phyloP scores from a whole-genome alignment of 768 basidiomycete species.

The Neoboletus magnificus region DNA sequence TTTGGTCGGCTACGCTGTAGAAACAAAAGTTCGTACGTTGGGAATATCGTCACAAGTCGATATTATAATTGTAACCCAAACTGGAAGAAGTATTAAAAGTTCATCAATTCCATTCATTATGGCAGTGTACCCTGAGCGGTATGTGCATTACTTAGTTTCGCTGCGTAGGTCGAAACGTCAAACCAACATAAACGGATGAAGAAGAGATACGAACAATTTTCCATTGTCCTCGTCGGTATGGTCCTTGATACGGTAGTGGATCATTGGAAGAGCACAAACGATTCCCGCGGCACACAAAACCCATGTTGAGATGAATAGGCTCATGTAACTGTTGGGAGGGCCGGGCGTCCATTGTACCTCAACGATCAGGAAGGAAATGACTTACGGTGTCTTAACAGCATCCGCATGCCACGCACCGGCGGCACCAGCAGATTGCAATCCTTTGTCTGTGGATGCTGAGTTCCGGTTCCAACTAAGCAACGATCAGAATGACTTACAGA shows the following conservation, averaged over 20 bases:
- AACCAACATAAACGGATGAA: not conserved
- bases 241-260: constrained; percentile 65
- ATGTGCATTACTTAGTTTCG: constrained; percentile 6
- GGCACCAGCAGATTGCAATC: constrained; percentile 72
- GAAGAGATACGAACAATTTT: constrained; percentile 37
- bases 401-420: constrained; percentile 74
- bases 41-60: not conserved
- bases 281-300: constrained; percentile 63
- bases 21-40: too few relatives aligned
- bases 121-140: not conserved
- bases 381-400: constrained; percentile 58
- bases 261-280: constrained; percentile 69
- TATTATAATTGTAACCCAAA: not conserved
- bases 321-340: constrained; percentile 49
- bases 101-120: not conserved
- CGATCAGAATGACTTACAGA: constrained; percentile 53
- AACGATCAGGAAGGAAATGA: constrained; percentile 5
- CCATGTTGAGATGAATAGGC: constrained; percentile 73
- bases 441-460: constrained; percentile 50
- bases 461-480: not conserved
- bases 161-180: constrained; percentile 7
- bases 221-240: constrained; percentile 53
- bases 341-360: not conserved
- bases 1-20: too few relatives aligned
- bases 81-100: not conserved